Percentiles rank a stretch among this genome's conserved stretches.
phyloP scores from a whole-genome alignment of 176 grass and related monocot genomes.

The Urochloa ruziziensis region DNA sequence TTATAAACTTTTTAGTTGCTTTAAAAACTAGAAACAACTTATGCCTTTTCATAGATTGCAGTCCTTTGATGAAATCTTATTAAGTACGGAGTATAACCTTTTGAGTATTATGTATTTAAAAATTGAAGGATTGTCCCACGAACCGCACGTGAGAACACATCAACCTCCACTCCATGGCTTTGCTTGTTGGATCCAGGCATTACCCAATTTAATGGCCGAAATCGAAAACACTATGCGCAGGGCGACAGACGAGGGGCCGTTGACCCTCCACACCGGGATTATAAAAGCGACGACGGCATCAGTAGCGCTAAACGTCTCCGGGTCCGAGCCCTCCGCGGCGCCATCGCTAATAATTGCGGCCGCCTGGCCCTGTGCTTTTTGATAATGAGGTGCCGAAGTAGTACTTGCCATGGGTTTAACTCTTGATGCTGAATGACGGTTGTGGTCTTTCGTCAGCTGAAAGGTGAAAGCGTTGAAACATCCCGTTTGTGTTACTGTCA shows the following conservation, averaged over 20 bases:
- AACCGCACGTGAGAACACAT: no score
- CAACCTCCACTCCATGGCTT: no score
- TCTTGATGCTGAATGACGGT: background rate
- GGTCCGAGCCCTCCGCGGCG: background rate
- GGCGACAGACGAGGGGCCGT: conserved; percentile 4
- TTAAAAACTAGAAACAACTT: no score
- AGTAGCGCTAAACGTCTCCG: conserved; percentile 20
- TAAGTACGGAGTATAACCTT: no score
- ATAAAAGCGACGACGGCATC: background rate
- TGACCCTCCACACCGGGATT: background rate
- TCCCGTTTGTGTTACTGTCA: background rate
- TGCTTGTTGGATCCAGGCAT: conserved; percentile 12
- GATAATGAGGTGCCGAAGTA: background rate
- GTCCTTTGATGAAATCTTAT: no score
- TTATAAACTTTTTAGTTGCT: no score
- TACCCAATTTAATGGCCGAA: conserved; percentile 10
- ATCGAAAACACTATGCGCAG: background rate
- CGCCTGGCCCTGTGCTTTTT: background rate
- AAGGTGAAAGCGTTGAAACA: background rate
- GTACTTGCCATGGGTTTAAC: background rate
- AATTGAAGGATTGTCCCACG: no score
- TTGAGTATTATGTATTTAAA: no score
- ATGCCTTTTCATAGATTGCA: no score
- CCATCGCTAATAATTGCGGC: background rate
- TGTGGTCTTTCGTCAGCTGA: background rate